Percentiles rank a stretch among this genome's conserved stretches.
phyloP scores from a whole-genome alignment of 352 stramenopile genomes.

The Phytophthora fragariae region DNA sequence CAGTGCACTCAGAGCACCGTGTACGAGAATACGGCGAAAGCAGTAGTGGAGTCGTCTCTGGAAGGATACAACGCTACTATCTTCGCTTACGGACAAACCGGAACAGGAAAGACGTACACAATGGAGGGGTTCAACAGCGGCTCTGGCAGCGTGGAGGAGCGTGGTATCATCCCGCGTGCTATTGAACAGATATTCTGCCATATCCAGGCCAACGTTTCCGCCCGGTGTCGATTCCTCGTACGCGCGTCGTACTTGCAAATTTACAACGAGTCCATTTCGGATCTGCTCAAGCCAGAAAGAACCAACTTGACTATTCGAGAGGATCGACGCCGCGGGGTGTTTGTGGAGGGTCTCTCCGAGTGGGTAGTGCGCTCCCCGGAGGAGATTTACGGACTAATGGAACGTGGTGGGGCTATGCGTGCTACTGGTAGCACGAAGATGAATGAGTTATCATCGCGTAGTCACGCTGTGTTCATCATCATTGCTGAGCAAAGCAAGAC shows the following conservation, averaged over 20 bases:
- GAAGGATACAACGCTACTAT: conserved; percentile 94
- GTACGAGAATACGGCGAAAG: conserved; percentile 94
- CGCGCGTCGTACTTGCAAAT: conserved; percentile 94
- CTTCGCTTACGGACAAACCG: conserved; percentile 92
- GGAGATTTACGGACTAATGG: conserved; percentile 96
- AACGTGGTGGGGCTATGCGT: conserved; percentile 85
- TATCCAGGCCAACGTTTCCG: conserved; percentile 90
- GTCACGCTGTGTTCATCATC: conserved; percentile 95
- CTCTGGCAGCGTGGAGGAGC: conserved; percentile 88
- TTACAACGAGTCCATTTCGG: conserved; percentile 96
- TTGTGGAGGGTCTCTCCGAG: conserved; percentile 95
- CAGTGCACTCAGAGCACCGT: conserved; percentile 90
- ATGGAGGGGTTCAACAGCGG: conserved; percentile 97
- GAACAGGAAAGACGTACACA: conserved; percentile 95
- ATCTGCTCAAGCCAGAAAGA: conserved; percentile 94
- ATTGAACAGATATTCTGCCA: conserved; percentile 97
- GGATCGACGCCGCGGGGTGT: conserved; percentile 93
- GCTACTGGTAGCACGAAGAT: conserved; percentile 90
- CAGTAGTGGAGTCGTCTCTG: conserved; percentile 92
- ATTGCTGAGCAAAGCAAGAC: conserved; percentile 95
- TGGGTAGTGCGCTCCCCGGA: conserved; percentile 93
- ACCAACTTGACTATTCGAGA: conserved; percentile 94
- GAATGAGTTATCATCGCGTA: conserved; percentile 89
- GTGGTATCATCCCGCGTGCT: conserved; percentile 97
- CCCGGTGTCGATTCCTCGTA: conserved; percentile 91